Conservation (phyloP, 225 moss, liverwort and hornwort species). For the Neckera pumila region DNA sequence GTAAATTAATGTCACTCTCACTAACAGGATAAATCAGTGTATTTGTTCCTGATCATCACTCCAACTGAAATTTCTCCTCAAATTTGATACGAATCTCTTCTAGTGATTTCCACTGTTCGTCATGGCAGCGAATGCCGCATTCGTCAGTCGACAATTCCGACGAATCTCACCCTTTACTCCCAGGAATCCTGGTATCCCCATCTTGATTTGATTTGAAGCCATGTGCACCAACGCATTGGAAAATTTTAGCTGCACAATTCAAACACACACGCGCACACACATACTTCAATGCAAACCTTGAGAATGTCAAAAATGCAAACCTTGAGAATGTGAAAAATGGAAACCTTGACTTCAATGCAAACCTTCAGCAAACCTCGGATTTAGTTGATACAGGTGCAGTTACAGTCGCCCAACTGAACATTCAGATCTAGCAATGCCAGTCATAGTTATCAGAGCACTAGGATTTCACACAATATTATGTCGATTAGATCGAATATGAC, state of each 20-base stretch:
- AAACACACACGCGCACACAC: background rate
- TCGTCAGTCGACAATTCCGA: conserved; percentile 21
- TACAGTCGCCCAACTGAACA: background rate
- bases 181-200: background rate
- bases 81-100: background rate
- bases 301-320: background rate
- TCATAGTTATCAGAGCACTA: background rate
- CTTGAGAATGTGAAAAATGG: background rate
- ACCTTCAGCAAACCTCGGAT: background rate
- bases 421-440: background rate
- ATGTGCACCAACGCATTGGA: conserved; percentile 29
- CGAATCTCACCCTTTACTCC: conserved; percentile 22
- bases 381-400: background rate
- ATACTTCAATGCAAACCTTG: background rate
- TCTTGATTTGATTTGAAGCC: conserved; percentile 33
- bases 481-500: background rate
- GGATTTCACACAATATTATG: background rate
- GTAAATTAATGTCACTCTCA: background rate
- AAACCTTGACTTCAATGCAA: background rate
- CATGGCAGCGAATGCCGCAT: conserved; percentile 3
- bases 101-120: background rate
- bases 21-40: background rate
- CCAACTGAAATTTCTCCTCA: background rate
- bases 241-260: conserved; percentile 28
- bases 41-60: background rate